These are phyloP conservation scores for Magnolia sinica DNA, from an alignment of 164 flowering plant species.

Conservation along the genomic window DNA sequence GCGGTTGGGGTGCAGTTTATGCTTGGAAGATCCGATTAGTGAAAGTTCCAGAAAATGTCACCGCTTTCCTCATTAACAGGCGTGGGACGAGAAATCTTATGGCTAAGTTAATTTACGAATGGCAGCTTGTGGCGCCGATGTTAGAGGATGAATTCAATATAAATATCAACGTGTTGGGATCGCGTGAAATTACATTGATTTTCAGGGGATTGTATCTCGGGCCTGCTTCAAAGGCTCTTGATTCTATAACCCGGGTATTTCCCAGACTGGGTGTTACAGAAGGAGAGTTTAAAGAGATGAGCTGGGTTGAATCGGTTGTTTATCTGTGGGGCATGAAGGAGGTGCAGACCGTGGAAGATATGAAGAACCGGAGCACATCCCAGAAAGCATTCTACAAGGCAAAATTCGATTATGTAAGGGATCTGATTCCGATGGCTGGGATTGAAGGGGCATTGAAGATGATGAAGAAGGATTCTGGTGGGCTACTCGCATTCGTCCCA, in stretches of 20 bases:
- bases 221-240: background rate
- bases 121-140: conserved; percentile 17
- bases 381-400: conserved; percentile 17
- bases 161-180: background rate
- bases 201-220: conserved; percentile 26
- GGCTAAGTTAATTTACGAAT: conserved; percentile 12
- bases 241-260: conserved; percentile 6
- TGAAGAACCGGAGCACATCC: conserved; percentile 15
- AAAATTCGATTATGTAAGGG: conserved; percentile 23
- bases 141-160: conserved; percentile 9
- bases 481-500: conserved; percentile 20
- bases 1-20: conserved; percentile 13
- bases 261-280: conserved; percentile 14
- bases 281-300: conserved; percentile 21
- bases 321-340: conserved; percentile 4
- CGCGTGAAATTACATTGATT: conserved; percentile 1
- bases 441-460: conserved; percentile 5
- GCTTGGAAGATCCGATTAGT: conserved; percentile 24
- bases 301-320: conserved; percentile 17
- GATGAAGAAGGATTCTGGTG: conserved; percentile 17
- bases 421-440: conserved; percentile 10
- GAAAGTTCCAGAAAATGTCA: conserved; percentile 14
- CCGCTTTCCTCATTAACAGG: conserved; percentile 9
- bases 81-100: background rate
- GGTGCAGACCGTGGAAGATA: conserved; percentile 3